Evolutionary conservation across 2,329 filamentous ascomycete genomes (phyloP).

Genomic region (Fusarium floridanum): DNA sequence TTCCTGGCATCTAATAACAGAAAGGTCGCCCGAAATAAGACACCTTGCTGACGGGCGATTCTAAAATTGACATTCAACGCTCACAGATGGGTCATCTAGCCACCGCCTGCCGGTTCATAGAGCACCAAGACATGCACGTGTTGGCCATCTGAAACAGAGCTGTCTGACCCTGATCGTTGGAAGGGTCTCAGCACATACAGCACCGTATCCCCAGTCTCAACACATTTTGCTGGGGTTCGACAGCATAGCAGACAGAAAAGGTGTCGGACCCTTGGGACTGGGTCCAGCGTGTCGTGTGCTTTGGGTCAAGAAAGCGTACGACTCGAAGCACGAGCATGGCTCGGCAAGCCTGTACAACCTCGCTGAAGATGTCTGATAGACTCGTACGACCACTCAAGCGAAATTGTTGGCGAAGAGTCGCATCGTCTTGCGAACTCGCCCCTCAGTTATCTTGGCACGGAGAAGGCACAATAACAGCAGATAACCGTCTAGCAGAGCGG

Average conservation of each 20-base stretch:
- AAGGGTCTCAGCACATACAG: slow-evolving; percentile 22
- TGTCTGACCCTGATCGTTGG: slow-evolving; percentile 26
- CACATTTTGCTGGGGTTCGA: slow-evolving; percentile 13
- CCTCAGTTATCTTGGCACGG: slow-evolving; percentile 3
- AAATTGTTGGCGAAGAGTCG: slow-evolving; percentile 39
- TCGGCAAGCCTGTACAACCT: slow-evolving; percentile 34
- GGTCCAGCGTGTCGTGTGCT: slow-evolving; percentile 19
- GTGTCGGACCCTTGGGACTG: slow-evolving; percentile 10
- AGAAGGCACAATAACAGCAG: slow-evolving; percentile 7
- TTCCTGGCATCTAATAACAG: background rate
- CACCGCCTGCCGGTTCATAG: background rate
- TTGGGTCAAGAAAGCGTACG: slow-evolving; percentile 12
- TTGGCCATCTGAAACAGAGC: slow-evolving; percentile 24
- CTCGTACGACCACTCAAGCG: slow-evolving; percentile 42
- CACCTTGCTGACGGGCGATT: slow-evolving; percentile 1
- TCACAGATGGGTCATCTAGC: slow-evolving; percentile 8
- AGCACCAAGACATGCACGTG: slow-evolving; percentile 38
- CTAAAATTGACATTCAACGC: slow-evolving; percentile 8
- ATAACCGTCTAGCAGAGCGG: slow-evolving; percentile 5
- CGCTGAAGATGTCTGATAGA: slow-evolving; percentile 38
- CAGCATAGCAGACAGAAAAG: slow-evolving; percentile 8
- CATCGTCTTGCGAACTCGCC: slow-evolving; percentile 20
- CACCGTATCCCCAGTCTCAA: slow-evolving; percentile 22
- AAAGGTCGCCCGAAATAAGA: background rate
- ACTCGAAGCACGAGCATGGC: slow-evolving; percentile 25